Base-by-base conservation (phyloP, 306 rosid genomes). In the Potentilla sterilis region DNA sequence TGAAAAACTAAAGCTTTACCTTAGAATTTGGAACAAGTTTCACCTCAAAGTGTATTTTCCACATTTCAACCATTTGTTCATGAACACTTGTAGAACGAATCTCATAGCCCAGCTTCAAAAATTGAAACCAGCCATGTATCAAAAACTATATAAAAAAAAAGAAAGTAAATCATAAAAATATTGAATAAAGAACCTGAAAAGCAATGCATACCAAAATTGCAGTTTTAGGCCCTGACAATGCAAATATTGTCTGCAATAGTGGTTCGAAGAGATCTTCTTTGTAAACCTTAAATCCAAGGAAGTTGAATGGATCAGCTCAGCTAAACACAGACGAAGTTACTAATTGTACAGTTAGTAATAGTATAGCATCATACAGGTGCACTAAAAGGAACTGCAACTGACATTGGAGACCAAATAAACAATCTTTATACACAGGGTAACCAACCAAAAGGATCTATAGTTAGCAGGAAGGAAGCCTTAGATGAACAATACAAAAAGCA, bases 21-120 rank as follows among this genome's bases (percentile, higher is more conserved):
- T 95, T 90, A 12, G 97, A 90, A 79, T 83, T 88, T 9, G 98
- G 81, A 78, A 95, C 85, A 49, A 81, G 87, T 82, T 92, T 95
- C 77, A 95, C 85, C 18, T 92, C 89, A 12, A 95, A 95, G 77
- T 83, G 74, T 79, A 73, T 70, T 80, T 74, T 92, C 96, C 97
- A 95, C 98, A 92, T 89, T 74, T 89, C 79, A 75, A 95, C 96
- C 97, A 90, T 92, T 91, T 89, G 89, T 80, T 90, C 98, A 21
- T 95, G 98, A 82, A 95, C 93, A 67, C 54, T 77, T 9, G 95
- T 92, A 22, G 88, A 82, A 18, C 97, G 96, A 83, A 94, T 92
- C 87, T 92, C 98, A 79, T 86, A 90, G 10, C 98, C 97, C 92
- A 95, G 75, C 98, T 95, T 87, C 86, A 78, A 43, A n/a, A 68